Evolutionary conservation across 1,139 yeast genomes (phyloP), one percentile per base, ranked within the genome.

Genomic region (Yamadazyma sp.): DNA sequence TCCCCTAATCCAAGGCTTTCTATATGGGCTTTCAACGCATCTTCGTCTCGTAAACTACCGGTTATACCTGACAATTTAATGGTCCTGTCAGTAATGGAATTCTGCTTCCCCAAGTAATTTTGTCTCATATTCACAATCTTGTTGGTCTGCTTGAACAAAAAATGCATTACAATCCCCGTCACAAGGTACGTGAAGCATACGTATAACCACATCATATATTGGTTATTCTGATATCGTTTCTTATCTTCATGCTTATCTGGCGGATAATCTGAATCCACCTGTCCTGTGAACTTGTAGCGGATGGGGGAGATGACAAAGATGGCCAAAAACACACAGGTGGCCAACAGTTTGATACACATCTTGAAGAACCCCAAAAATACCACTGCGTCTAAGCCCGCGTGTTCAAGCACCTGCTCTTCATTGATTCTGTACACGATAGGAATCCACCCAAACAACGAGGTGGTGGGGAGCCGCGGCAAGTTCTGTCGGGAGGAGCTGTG

Each of bases 371-470:
- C 83, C 21, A 87, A 64, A 52, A 83, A 87, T 38, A 90, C 97
- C 61, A 78, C 89, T 0, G 97, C 97, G 62, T 92, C 98, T 31
- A 92, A 65, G 0, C 98, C 98, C 1, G 97, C 96, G 54, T 83
- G 84, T 44, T 87, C 90, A 38, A 92, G 68, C 2, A 92, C 78
- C 48, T 89, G 88, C 25, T 78, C 75, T 51, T 92, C 97, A 18
- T 74, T 71, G 13, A 89, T 79, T 13, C 61, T 62, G 56, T 77
- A 78, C 13, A 90, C 64, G 0, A 80, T 76, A 1, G 81, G 75
- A 6, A 90, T 68, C 96, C 97, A 90, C 1, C 92, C 88, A 51
- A 89, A 82, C 16, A 86, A 55, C 4, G 86, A 72, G 34, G 51
- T 58, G 15, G 33, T 30, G 16, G 73, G 76, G 29, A 66, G 53